Evolutionary conservation across 2,329 filamentous ascomycete species (phyloP).

Genomic region (Alternaria consortialis): DNA sequence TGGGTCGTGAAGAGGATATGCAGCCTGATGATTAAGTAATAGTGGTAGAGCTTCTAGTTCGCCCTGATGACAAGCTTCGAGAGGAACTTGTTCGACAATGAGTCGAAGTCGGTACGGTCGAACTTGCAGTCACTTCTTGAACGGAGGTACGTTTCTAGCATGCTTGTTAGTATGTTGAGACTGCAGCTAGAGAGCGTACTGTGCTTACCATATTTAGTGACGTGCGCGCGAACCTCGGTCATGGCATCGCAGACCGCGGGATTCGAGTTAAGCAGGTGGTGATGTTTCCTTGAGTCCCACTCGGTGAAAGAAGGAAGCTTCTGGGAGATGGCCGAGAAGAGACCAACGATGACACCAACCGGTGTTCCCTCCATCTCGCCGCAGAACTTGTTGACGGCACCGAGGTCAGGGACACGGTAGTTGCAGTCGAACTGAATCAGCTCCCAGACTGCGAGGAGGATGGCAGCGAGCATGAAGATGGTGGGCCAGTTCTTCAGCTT

Average conservation of each 20-base stretch:
- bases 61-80: conserved; percentile 96
- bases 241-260: conserved; percentile 91
- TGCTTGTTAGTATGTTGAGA: conserved; percentile 53
- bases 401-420: conserved; percentile 87
- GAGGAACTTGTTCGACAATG: conserved; percentile 94
- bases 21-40: conserved; percentile 23
- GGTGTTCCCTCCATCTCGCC: conserved; percentile 95
- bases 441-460: conserved; percentile 94
- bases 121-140: conserved; percentile 82
- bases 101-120: conserved; percentile 92
- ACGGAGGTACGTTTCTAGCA: conserved; percentile 83
- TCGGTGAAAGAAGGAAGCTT: conserved; percentile 92
- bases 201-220: conserved; percentile 88
- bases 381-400: conserved; percentile 92
- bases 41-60: conserved; percentile 64
- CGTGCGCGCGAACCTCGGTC: conserved; percentile 93
- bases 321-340: conserved; percentile 98
- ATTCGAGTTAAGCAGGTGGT: conserved; percentile 90
- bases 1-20: conserved; percentile 25
- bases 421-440: conserved; percentile 99
- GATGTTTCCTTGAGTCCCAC: conserved; percentile 92
- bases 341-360: conserved; percentile 92
- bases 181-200: conserved; percentile 15
- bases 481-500: conserved; percentile 99
- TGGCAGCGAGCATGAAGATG: conserved; percentile 95